These are phyloP conservation scores for Orbilia ellipsospora DNA, from an alignment of 2,329 filamentous ascomycete species.

Conservation along the genomic window DNA sequence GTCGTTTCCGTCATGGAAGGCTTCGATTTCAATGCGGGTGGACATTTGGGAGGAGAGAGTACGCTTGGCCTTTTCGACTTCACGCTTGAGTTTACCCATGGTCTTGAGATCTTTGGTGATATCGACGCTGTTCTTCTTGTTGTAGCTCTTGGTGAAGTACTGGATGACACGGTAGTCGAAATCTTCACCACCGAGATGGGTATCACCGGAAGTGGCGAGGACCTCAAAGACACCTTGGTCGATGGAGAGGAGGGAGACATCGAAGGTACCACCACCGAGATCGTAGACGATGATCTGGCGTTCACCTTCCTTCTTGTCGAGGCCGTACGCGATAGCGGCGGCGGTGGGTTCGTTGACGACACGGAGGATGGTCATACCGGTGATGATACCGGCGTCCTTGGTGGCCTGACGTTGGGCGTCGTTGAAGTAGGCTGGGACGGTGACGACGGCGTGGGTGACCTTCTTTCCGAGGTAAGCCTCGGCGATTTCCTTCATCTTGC, in stretches of 20 bases:
- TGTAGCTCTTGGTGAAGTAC: constrained; percentile 96
- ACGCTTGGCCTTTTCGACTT: constrained; percentile 99
- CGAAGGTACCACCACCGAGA: constrained; percentile 92
- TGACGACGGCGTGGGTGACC: constrained; percentile 88
- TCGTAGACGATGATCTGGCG: constrained; percentile 93
- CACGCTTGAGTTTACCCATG: constrained; percentile 99
- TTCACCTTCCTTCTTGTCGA: constrained; percentile 85
- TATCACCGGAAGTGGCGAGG: constrained; percentile 93
- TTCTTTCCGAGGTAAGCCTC: constrained; percentile 83
- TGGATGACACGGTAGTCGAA: constrained; percentile 98
- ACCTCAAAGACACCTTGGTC: constrained; percentile 95
- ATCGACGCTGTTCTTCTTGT: constrained; percentile 96
- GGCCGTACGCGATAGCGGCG: constrained; percentile 92
- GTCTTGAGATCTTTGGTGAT: constrained; percentile 95
- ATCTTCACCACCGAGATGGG: constrained; percentile 97
- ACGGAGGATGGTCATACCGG: constrained; percentile 92
- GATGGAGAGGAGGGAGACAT: constrained; percentile 92
- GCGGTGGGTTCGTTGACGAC: constrained; percentile 97
- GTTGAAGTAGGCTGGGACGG: constrained; percentile 97
- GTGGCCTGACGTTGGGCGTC: constrained; percentile 97
- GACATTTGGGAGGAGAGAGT: constrained; percentile 95
- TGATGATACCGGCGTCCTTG: constrained; percentile 92
- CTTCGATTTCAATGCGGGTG: constrained; percentile 94
- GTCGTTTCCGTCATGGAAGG: constrained; percentile 95
- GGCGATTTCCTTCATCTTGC: constrained; percentile 86